A percentile compares a stretch with the other conserved stretches of the same genome.
phyloP scores from a whole-genome alignment of 176 grass and related monocot species.

The Eleusine coracana region DNA sequence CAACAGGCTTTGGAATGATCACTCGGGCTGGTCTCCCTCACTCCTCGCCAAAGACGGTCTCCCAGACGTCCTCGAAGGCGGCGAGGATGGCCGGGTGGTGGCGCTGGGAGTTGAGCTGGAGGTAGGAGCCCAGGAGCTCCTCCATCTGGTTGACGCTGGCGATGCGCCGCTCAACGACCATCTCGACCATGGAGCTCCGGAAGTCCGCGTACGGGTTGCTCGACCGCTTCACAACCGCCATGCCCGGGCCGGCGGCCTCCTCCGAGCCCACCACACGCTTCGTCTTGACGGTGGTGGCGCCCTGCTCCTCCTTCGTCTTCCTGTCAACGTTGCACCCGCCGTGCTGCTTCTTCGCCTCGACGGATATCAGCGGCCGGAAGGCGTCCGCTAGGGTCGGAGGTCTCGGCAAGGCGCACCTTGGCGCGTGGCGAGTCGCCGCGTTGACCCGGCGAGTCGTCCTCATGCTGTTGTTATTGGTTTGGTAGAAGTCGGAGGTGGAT shows the following conservation, averaged over 20 bases:
- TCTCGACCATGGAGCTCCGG: conserved; percentile 95
- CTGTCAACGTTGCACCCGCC: neutral
- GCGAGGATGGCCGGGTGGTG: conserved; percentile 81
- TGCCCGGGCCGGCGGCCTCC: conserved; percentile 14
- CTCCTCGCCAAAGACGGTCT: conserved; percentile 65
- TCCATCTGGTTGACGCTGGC: conserved; percentile 63
- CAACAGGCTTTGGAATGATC: neutral
- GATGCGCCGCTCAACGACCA: conserved; percentile 72
- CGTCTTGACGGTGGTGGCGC: neutral
- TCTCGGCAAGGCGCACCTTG: neutral
- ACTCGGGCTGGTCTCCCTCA: neutral
- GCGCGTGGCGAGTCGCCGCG: neutral
- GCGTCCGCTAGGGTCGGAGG: neutral
- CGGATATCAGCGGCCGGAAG: conserved; percentile 37
- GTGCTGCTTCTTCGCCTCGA: conserved; percentile 7
- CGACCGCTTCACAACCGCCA: conserved; percentile 80
- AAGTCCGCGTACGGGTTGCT: conserved; percentile 86
- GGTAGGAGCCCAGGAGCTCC: conserved; percentile 73
- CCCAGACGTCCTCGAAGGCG: conserved; percentile 85
- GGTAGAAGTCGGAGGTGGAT: conserved; percentile 67
- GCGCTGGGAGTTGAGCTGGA: conserved; percentile 67
- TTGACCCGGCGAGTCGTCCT: conserved; percentile 1
- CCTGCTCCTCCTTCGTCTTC: conserved; percentile 8
- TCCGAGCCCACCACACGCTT: neutral
- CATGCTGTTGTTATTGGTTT: neutral